Conservation (phyloP, 768 basidiomycete species). For the Dioszegia crocea region DNA sequence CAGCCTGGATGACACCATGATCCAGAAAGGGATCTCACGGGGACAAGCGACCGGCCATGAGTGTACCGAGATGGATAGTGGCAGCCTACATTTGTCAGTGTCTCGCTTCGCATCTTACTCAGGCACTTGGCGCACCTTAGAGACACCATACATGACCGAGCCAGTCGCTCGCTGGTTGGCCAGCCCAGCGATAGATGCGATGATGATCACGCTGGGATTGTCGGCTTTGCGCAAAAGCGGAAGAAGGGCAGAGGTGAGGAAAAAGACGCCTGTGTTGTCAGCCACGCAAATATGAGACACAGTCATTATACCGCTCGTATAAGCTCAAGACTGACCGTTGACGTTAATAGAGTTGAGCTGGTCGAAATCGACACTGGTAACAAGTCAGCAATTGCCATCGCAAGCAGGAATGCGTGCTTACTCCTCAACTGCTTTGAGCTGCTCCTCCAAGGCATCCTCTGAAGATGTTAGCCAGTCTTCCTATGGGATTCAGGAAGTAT, state of each 20-base stretch:
- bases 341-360: conserved; percentile 33
- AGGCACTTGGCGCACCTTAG: conserved; percentile 26
- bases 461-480: conserved; percentile 1
- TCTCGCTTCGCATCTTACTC: background rate
- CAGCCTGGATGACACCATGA: background rate
- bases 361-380: conserved; percentile 33
- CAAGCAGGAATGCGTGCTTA: background rate
- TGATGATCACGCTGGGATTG: conserved; percentile 30
- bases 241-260: conserved; percentile 32
- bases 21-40: conserved; percentile 25
- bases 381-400: background rate
- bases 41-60: conserved; percentile 36
- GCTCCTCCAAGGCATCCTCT: conserved; percentile 26
- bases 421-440: conserved; percentile 29
- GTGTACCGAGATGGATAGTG: conserved; percentile 28
- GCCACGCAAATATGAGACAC: background rate
- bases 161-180: conserved; percentile 34
- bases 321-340: conserved; percentile 17
- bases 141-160: conserved; percentile 30
- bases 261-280: conserved; percentile 29
- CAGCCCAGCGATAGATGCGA: conserved; percentile 40
- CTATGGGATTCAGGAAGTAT: background rate
- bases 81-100: conserved; percentile 23
- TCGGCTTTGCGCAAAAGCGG: conserved; percentile 33
- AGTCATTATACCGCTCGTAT: background rate